Evolutionary conservation across 1,139 yeast genomes (phyloP).

Genomic region (Kluyveromyces sp.): DNA sequence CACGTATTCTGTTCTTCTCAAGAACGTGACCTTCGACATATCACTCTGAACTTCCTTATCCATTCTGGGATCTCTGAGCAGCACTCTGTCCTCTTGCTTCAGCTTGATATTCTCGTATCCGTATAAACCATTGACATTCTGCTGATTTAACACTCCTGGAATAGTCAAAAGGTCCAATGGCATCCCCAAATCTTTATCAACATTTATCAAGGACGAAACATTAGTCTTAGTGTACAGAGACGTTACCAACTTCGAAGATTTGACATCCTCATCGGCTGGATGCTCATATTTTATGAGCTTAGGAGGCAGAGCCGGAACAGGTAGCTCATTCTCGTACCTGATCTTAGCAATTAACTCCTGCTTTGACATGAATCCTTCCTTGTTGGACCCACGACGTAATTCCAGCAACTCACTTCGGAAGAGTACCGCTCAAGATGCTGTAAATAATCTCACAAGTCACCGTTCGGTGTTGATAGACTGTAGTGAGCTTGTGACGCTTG

Average conservation of each 20-base stretch:
- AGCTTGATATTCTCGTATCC: constrained; percentile 39
- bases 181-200: constrained; percentile 76
- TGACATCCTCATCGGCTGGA: constrained; percentile 40
- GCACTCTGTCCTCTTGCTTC: constrained; percentile 69
- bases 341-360: constrained; percentile 88
- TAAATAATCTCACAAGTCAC: too few species aligned
- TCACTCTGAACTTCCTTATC: constrained; percentile 47
- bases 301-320: constrained; percentile 93
- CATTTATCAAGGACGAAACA: constrained; percentile 55
- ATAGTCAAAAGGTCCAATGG: constrained; percentile 64
- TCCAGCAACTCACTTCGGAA: too few species aligned
- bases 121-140: constrained; percentile 44
- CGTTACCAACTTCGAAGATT: constrained; percentile 59
- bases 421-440: too few species aligned
- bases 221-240: constrained; percentile 73
- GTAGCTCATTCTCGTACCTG: constrained; percentile 78
- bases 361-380: constrained; percentile 37
- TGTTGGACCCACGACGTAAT: background rate
- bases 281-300: constrained; percentile 57
- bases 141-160: constrained; percentile 62
- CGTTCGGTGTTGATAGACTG: too few species aligned
- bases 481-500: background rate
- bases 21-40: constrained; percentile 61
- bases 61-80: constrained; percentile 70
- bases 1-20: constrained; percentile 91